phyloP scores from a whole-genome alignment of 2,329 filamentous ascomycete genomes.

The Penicillium sp. region DNA sequence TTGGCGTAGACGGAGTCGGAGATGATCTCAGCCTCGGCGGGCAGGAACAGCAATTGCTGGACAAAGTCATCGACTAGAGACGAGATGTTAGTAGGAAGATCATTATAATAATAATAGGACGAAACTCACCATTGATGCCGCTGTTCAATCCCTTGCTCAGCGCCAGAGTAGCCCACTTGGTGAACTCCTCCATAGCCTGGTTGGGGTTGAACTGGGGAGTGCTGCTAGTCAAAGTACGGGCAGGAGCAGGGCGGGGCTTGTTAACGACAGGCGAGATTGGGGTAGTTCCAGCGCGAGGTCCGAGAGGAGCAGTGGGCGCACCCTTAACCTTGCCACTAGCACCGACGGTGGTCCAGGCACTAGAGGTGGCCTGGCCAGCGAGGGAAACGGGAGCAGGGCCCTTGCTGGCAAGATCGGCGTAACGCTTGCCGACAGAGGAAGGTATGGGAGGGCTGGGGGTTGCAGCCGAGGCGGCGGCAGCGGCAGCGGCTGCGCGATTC shows the following conservation, averaged over 20 bases:
- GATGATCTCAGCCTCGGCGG: constrained; percentile 74
- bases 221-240: constrained; percentile 47
- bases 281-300: constrained; percentile 45
- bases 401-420: constrained; percentile 91
- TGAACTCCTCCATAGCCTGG: constrained; percentile 83
- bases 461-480: constrained; percentile 43
- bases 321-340: constrained; percentile 87
- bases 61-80: constrained; percentile 73
- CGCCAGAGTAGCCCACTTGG: constrained; percentile 83
- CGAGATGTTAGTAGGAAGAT: constrained; percentile 32
- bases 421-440: constrained; percentile 68
- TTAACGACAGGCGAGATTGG: constrained; percentile 43
- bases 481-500: constrained; percentile 60
- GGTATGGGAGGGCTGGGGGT: constrained; percentile 43
- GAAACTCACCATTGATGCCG: constrained; percentile 60
- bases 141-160: constrained; percentile 69
- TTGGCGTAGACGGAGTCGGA: constrained; percentile 84
- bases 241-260: constrained; percentile 54
- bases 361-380: constrained; percentile 42
- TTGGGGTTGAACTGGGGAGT: constrained; percentile 45
- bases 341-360: constrained; percentile 91
- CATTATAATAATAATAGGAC: background rate
- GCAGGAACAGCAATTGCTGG: constrained; percentile 68
- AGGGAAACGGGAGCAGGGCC: constrained; percentile 47
- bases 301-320: constrained; percentile 50